A percentile compares a stretch with the other conserved stretches of the same genome.
phyloP scores from a whole-genome alignment of 352 stramenopile species.

The Globisporangium middletonii region DNA sequence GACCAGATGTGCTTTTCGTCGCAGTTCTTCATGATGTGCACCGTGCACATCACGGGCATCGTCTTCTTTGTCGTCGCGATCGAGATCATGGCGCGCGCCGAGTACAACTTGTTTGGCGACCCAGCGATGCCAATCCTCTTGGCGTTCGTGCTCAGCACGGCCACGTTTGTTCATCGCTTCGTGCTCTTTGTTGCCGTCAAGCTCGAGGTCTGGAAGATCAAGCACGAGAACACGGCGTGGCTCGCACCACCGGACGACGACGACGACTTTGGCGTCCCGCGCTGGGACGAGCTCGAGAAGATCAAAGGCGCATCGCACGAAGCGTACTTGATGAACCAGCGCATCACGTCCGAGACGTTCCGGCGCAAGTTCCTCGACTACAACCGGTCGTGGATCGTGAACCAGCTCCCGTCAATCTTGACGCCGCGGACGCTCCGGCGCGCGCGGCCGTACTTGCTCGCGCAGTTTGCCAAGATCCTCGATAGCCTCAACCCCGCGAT shows the following conservation, averaged over 20 bases:
- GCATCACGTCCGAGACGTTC: slow-evolving; percentile 95
- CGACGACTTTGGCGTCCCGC: slow-evolving; percentile 89
- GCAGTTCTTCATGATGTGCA: slow-evolving; percentile 98
- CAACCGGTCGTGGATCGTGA: slow-evolving; percentile 96
- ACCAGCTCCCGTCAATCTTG: slow-evolving; percentile 92
- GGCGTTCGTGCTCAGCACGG: slow-evolving; percentile 53
- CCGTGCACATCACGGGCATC: slow-evolving; percentile 90
- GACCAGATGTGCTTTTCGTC: slow-evolving; percentile 98
- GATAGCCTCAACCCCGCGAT: slow-evolving; percentile 93
- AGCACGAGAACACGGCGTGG: slow-evolving; percentile 95
- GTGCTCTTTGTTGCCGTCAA: slow-evolving; percentile 83
- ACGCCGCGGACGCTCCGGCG: slow-evolving; percentile 91
- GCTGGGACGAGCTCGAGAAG: slow-evolving; percentile 90
- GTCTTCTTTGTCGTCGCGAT: slow-evolving; percentile 94
- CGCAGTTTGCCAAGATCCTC: slow-evolving; percentile 95
- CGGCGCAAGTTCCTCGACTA: slow-evolving; percentile 98
- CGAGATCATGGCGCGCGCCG: slow-evolving; percentile 93
- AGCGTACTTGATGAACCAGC: slow-evolving; percentile 96
- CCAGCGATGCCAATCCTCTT: slow-evolving; percentile 85
- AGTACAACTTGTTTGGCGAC: slow-evolving; percentile 97
- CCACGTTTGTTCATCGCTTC: slow-evolving; percentile 54
- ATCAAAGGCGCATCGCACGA: slow-evolving; percentile 93
- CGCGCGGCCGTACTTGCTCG: slow-evolving; percentile 91
- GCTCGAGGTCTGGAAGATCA: slow-evolving; percentile 94
- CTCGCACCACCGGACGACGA: slow-evolving; percentile 85